Evolutionary conservation across 352 stramenopile species (phyloP).

Genomic region (Phytophthora ohioensis): DNA sequence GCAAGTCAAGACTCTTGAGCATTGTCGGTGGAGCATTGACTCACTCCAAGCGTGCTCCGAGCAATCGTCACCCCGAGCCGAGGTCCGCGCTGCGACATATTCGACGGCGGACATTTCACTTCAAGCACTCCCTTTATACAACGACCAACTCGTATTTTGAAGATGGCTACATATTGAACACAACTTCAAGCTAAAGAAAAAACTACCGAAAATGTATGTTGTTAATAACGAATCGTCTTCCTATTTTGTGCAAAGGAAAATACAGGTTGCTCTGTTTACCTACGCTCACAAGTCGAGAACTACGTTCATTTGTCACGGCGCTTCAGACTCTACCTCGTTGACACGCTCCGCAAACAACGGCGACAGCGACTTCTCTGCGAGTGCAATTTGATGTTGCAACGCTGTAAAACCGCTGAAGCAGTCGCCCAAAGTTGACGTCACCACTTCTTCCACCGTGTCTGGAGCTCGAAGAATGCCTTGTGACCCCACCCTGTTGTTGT

Average conservation of each 20-base stretch:
- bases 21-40: background rate
- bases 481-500: constrained; percentile 15
- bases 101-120: background rate
- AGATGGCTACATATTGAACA: constrained; percentile 10
- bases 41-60: background rate
- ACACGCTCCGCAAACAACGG: constrained; percentile 22
- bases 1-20: background rate
- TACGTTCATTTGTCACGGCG: constrained; percentile 1
- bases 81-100: background rate
- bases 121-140: background rate
- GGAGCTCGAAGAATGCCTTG: constrained; percentile 29
- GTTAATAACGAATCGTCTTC: background rate
- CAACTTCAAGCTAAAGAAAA: background rate
- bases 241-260: background rate
- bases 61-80: constrained; percentile 18
- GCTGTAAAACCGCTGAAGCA: constrained; percentile 35
- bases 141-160: background rate
- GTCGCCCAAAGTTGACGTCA: constrained; percentile 34
- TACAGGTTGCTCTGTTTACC: background rate
- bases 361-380: constrained; percentile 31
- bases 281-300: background rate
- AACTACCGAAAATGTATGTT: background rate
- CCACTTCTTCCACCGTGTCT: constrained; percentile 43
- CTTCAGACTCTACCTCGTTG: constrained; percentile 15
- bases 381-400: constrained; percentile 40